phyloP scores from a whole-genome alignment of 208 protist genomes.

The Trypanosoma platydactyli region DNA sequence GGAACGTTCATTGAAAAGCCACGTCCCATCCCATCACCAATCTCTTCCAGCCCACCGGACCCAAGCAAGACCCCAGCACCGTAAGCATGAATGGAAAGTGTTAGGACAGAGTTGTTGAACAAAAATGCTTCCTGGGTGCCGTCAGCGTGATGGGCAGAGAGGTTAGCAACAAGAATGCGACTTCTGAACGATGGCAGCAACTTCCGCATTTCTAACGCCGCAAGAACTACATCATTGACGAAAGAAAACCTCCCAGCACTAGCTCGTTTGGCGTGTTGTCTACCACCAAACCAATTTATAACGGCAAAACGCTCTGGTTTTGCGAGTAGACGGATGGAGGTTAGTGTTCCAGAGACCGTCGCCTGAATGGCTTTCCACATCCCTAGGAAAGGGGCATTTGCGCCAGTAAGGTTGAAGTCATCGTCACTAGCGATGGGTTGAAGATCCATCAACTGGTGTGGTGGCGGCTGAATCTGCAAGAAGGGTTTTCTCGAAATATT shows the following conservation, averaged over 20 bases:
- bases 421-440: slow-evolving; percentile 30
- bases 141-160: slow-evolving; percentile 99
- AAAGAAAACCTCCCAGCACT: slow-evolving; percentile 97
- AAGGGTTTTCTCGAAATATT: slow-evolving; percentile 13
- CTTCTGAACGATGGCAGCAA: slow-evolving; percentile 34
- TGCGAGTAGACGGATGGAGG: slow-evolving; percentile 40
- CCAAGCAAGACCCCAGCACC: slow-evolving; percentile 92
- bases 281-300: slow-evolving; percentile 98
- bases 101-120: slow-evolving; percentile 95
- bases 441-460: slow-evolving; percentile 28
- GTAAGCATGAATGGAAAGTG: slow-evolving; percentile 98
- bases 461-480: slow-evolving; percentile 11
- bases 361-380: slow-evolving; percentile 45
- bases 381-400: slow-evolving; percentile 42
- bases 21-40: slow-evolving; percentile 82
- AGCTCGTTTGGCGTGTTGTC: slow-evolving; percentile 90
- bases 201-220: slow-evolving; percentile 96
- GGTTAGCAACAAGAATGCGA: slow-evolving; percentile 97
- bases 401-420: slow-evolving; percentile 34
- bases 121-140: slow-evolving; percentile 98
- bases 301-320: slow-evolving; percentile 64
- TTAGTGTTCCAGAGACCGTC: slow-evolving; percentile 44
- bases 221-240: slow-evolving; percentile 99
- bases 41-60: slow-evolving; percentile 90
- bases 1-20: slow-evolving; percentile 93